Conservation (phyloP, 1,139 yeast species). For the Kurtzmaniella quercitrusa region DNA sequence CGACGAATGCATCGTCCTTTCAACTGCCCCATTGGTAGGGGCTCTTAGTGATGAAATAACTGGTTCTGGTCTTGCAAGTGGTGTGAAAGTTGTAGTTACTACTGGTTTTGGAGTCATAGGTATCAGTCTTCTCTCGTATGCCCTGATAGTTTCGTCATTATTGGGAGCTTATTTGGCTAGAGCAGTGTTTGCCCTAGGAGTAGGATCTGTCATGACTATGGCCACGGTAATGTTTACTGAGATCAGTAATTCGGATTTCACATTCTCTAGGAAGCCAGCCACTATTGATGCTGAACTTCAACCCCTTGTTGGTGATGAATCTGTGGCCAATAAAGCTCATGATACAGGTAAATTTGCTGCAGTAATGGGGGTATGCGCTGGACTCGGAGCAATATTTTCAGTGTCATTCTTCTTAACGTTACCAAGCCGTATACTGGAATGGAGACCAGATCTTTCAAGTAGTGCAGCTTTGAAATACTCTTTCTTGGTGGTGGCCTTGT, state of each 20-base stretch:
- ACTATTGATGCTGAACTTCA: slow-evolving; percentile 1
- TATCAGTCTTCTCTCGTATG: slow-evolving; percentile 46
- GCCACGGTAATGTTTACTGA: slow-evolving; percentile 52
- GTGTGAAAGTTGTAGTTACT: slow-evolving; percentile 51
- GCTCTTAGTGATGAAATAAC: slow-evolving; percentile 54
- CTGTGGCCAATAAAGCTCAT: slow-evolving; percentile 6
- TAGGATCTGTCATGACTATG: slow-evolving; percentile 48
- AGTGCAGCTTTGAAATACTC: slow-evolving; percentile 42
- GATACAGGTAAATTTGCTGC: slow-evolving; percentile 58
- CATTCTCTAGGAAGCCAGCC: slow-evolving; percentile 16
- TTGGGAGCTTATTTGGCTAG: slow-evolving; percentile 51
- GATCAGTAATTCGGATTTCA: slow-evolving; percentile 43
- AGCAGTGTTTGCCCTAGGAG: slow-evolving; percentile 56
- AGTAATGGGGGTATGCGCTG: slow-evolving; percentile 57
- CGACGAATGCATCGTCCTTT: slow-evolving; percentile 56
- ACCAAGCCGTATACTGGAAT: slow-evolving; percentile 36
- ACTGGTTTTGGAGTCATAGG: slow-evolving; percentile 47
- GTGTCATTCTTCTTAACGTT: slow-evolving; percentile 47
- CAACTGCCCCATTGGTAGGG: slow-evolving; percentile 61
- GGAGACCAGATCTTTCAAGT: slow-evolving; percentile 25
- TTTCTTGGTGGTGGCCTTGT: slow-evolving; percentile 44
- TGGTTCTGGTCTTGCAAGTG: slow-evolving; percentile 21
- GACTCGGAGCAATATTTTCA: slow-evolving; percentile 64
- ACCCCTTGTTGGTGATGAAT: neutral
- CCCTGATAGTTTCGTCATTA: slow-evolving; percentile 22